Conservation (phyloP, 768 basidiomycete genomes). For the Leccinum variicolor region DNA sequence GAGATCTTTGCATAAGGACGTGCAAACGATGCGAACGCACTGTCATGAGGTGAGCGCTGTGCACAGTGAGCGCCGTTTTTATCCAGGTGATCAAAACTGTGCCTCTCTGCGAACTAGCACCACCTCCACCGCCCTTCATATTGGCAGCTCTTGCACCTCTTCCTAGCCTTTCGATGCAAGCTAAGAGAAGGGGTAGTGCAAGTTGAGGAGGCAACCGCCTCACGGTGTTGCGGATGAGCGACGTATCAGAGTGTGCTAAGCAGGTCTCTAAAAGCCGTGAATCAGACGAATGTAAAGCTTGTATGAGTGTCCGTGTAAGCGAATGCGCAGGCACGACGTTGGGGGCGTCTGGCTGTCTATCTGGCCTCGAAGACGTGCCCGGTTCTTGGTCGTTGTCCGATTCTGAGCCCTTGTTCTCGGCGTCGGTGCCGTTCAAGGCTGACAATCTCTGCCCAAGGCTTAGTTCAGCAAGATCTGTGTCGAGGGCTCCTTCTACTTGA, state of each 20-base stretch:
- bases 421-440: conserved; percentile 53
- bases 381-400: conserved; percentile 50
- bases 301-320: conserved; percentile 89
- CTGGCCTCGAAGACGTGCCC: conserved; percentile 15
- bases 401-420: conserved; percentile 35
- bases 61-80: conserved; percentile 76
- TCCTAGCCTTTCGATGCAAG: conserved; percentile 87
- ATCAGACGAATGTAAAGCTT: conserved; percentile 95
- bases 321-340: conserved; percentile 74
- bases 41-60: conserved; percentile 92
- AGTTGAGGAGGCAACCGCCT: conserved; percentile 82
- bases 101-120: conserved; percentile 76
- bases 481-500: conserved; percentile 66
- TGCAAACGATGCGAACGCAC: conserved; percentile 44
- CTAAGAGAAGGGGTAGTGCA: conserved; percentile 79
- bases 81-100: conserved; percentile 71
- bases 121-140: conserved; percentile 75
- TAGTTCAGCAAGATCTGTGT: conserved; percentile 85
- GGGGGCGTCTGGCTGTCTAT: conserved; percentile 25
- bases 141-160: conserved; percentile 66
- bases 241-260: conserved; percentile 75
- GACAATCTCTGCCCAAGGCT: conserved; percentile 89
- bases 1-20: conserved; percentile 7
- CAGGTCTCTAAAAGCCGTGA: conserved; percentile 84
- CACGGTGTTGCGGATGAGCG: conserved; percentile 83